phyloP scores from a whole-genome alignment of 208 protist species.

The Paratrypanosoma confusum region DNA sequence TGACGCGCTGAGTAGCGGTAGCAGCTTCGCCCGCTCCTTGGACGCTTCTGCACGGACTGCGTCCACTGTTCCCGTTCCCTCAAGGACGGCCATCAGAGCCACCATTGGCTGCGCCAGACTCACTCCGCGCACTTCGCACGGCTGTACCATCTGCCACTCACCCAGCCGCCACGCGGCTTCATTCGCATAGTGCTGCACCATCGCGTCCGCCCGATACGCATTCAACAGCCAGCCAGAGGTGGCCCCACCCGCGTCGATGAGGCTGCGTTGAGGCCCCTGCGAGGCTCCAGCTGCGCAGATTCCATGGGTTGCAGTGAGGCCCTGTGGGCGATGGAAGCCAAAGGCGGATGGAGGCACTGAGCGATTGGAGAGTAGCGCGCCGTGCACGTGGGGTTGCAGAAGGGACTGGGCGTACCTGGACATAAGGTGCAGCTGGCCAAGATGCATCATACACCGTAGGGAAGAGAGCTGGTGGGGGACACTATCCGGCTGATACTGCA shows the following conservation, averaged over 20 bases:
- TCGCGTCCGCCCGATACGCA: not conserved
- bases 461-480: conserved; percentile 60
- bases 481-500: conserved; percentile 58
- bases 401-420: conserved; percentile 47
- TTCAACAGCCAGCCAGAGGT: not conserved
- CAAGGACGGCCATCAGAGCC: conserved; percentile 10
- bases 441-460: conserved; percentile 73
- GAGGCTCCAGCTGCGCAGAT: no score
- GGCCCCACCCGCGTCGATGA: not conserved
- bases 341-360: no score
- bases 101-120: conserved; percentile 30
- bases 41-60: conserved; percentile 7
- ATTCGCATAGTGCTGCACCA: conserved; percentile 65
- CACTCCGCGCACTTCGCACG: conserved; percentile 15
- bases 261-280: no score
- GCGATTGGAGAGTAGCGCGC: no score
- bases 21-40: conserved; percentile 35
- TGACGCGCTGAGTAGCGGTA: conserved; percentile 29
- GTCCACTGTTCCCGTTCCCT: conserved; percentile 3
- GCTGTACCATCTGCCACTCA: conserved; percentile 60
- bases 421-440: conserved; percentile 80
- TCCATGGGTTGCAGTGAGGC: no score
- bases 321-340: no score
- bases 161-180: conserved; percentile 79
- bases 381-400: no score